These are phyloP conservation scores for Ustanciosporium gigantosporum DNA, from an alignment of 1,284 basidiomycete genomes.

Conservation along the genomic window DNA sequence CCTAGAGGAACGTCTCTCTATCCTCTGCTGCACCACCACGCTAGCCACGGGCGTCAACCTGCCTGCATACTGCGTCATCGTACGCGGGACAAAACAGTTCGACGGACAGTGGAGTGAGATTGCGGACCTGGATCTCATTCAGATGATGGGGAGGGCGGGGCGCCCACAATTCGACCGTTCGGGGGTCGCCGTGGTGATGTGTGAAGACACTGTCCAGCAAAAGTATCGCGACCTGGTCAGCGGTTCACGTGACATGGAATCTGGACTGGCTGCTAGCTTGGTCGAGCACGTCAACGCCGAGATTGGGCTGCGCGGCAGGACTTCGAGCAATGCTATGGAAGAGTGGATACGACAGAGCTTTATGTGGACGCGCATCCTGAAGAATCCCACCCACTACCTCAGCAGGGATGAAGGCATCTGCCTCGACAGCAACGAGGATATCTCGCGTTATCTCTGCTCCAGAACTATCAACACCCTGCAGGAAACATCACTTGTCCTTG, in stretches of 20 bases:
- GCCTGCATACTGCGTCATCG: conserved; percentile 59
- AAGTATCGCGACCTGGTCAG: conserved; percentile 38
- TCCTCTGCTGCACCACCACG: conserved; percentile 64
- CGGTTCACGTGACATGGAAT: conserved; percentile 42
- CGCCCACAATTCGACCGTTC: conserved; percentile 83
- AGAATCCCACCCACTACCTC: conserved; percentile 43
- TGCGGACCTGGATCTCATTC: conserved; percentile 48
- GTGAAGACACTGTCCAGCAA: conserved; percentile 38
- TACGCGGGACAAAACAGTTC: conserved; percentile 49
- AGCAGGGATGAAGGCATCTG: conserved; percentile 26
- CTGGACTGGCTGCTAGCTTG: conserved; percentile 31
- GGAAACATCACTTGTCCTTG: conserved; percentile 13
- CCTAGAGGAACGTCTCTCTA: conserved; percentile 67
- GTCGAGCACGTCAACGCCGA: conserved; percentile 52
- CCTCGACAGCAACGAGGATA: conserved; percentile 26
- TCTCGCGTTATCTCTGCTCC: conserved; percentile 21
- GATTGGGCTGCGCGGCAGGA: conserved; percentile 23
- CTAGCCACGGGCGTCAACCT: conserved; percentile 86
- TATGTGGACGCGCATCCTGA: conserved; percentile 36
- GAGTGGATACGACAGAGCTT: conserved; percentile 35
- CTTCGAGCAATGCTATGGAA: conserved; percentile 15
- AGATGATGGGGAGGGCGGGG: conserved; percentile 76
- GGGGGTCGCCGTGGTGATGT: conserved; percentile 54
- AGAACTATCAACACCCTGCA: conserved; percentile 21
- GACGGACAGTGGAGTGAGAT: conserved; percentile 44